These are phyloP conservation scores for Starmerella vaccinii DNA, from an alignment of 805 yeast genomes.

Conservation along the genomic window DNA sequence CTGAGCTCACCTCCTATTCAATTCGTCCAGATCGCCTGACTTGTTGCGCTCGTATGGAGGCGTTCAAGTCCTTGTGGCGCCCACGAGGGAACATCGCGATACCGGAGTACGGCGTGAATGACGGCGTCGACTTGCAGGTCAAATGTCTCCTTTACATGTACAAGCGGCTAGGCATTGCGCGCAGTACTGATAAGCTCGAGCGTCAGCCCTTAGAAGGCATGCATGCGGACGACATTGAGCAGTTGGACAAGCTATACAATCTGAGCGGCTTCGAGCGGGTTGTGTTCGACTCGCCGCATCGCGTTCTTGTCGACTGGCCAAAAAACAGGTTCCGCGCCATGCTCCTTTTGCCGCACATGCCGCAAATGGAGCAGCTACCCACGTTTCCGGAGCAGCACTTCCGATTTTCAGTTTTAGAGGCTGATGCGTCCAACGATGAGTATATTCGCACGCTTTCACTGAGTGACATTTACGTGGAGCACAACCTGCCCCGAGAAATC, in stretches of 20 bases:
- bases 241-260: conserved; percentile 50
- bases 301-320: conserved; percentile 55
- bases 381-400: conserved; percentile 26
- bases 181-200: conserved; percentile 15
- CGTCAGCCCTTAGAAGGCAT: conserved; percentile 21
- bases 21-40: background rate
- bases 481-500: conserved; percentile 35
- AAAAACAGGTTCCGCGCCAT: conserved; percentile 57
- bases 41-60: conserved; percentile 21
- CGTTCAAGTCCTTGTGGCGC: conserved; percentile 33
- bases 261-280: conserved; percentile 35
- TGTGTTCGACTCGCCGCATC: conserved; percentile 46
- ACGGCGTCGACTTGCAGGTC: conserved; percentile 52
- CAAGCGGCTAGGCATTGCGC: conserved; percentile 32
- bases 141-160: conserved; percentile 50
- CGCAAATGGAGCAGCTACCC: conserved; percentile 34
- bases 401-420: conserved; percentile 34
- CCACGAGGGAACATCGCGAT: conserved; percentile 34
- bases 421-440: conserved; percentile 37
- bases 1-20: background rate
- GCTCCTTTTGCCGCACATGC: conserved; percentile 44
- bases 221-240: conserved; percentile 28
- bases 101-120: conserved; percentile 43
- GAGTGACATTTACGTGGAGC: conserved; percentile 51
- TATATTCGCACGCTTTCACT: conserved; percentile 39